phyloP scores from a whole-genome alignment of 495 filamentous ascomycete genomes.

The Ramalina intermedia region DNA sequence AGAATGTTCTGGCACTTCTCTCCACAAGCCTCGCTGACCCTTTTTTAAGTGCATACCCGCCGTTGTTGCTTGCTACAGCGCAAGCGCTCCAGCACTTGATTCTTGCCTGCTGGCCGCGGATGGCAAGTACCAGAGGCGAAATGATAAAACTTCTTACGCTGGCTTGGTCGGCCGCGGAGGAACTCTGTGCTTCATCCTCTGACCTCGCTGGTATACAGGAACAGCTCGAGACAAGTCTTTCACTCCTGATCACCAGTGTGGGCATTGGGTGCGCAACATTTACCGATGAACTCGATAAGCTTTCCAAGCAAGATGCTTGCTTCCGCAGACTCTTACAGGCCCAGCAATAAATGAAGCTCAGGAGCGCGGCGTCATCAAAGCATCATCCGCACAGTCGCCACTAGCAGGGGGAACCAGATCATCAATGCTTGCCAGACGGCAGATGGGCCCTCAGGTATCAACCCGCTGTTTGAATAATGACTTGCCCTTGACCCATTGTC shows the following conservation, averaged over 20 bases:
- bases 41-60: conserved; percentile 44
- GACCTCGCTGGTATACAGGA: too few species aligned
- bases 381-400: too few species aligned
- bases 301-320: too few species aligned
- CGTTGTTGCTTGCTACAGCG: conserved; percentile 39
- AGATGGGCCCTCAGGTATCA: conserved; percentile 30
- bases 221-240: too few species aligned
- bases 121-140: conserved; percentile 42
- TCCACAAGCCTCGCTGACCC: conserved; percentile 52
- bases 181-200: too few species aligned
- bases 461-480: conserved; percentile 84
- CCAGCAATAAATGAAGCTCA: conserved; percentile 27
- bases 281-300: too few species aligned
- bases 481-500: conserved; percentile 86
- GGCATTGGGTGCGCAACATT: too few species aligned
- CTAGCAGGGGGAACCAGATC: too few species aligned
- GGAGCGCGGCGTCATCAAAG: not conserved
- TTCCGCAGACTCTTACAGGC: conserved; percentile 15
- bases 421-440: too few species aligned
- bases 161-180: too few species aligned
- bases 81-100: conserved; percentile 43
- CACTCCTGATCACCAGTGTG: too few species aligned
- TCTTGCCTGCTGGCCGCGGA: conserved; percentile 57
- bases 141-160: too few species aligned
- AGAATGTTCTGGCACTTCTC: conserved; percentile 56